Evolutionary conservation across 1,139 yeast genomes (phyloP).

Genomic region (Casaregolazyma suthepensis): DNA sequence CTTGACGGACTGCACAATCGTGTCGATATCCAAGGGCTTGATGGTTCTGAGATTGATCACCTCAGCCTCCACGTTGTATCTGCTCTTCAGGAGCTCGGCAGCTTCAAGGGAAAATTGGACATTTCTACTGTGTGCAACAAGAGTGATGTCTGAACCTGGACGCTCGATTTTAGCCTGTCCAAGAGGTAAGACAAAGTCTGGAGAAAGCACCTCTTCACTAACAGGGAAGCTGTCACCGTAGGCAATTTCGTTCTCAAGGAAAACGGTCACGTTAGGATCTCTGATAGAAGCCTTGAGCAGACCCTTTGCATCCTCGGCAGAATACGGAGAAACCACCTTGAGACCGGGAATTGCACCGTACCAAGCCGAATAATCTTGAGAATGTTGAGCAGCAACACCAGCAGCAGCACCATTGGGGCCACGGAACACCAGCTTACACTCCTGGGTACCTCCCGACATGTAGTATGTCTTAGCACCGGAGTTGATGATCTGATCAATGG

Average conservation of each 20-base stretch:
- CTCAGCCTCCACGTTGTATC: slow-evolving; percentile 86
- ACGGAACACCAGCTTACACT: slow-evolving; percentile 94
- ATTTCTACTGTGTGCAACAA: slow-evolving; percentile 89
- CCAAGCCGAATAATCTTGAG: slow-evolving; percentile 97
- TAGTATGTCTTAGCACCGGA: slow-evolving; percentile 98
- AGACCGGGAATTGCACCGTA: slow-evolving; percentile 97
- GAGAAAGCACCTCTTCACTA: slow-evolving; percentile 79
- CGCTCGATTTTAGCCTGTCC: slow-evolving; percentile 95
- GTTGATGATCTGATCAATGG: slow-evolving; percentile 96
- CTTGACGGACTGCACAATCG: slow-evolving; percentile 83
- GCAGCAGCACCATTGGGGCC: slow-evolving; percentile 99
- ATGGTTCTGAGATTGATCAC: slow-evolving; percentile 94
- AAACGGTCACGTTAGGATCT: slow-evolving; percentile 96
- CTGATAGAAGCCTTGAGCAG: slow-evolving; percentile 92
- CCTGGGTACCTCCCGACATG: slow-evolving; percentile 99
- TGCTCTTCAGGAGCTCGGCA: slow-evolving; percentile 77
- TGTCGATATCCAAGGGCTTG: slow-evolving; percentile 89
- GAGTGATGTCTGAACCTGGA: slow-evolving; percentile 84
- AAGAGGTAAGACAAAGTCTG: slow-evolving; percentile 87
- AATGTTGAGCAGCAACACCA: slow-evolving; percentile 99
- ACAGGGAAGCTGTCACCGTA: slow-evolving; percentile 91
- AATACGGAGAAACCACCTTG: slow-evolving; percentile 91
- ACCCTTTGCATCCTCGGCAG: slow-evolving; percentile 96
- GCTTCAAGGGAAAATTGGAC: slow-evolving; percentile 83
- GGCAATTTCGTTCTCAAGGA: slow-evolving; percentile 90